Percentiles rank a stretch among this genome's conserved stretches.
Evolutionary conservation across 371 early-diverging fungal genomes (phyloP).

Genomic region (Umbelopsis sp.): DNA sequence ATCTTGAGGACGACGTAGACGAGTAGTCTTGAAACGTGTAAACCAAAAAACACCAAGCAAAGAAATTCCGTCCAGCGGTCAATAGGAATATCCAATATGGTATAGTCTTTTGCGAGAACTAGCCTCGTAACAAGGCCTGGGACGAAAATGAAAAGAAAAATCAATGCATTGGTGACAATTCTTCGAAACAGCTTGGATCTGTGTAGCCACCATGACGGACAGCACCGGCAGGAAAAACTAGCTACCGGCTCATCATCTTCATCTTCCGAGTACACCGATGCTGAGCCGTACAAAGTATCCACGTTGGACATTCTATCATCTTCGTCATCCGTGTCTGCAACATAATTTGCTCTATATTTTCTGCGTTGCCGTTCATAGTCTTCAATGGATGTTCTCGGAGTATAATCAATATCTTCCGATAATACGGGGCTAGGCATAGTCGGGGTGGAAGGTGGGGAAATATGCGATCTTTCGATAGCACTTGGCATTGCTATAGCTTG

Average conservation of each 20-base stretch:
- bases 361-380: slow-evolving; percentile 3
- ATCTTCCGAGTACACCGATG: not conserved
- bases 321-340: slow-evolving; percentile 5
- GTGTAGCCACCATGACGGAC: slow-evolving; percentile 2
- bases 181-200: not conserved
- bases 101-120: not conserved
- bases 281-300: slow-evolving; percentile 4
- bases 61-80: slow-evolving; percentile 11
- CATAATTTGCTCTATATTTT: not conserved
- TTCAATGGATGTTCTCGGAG: slow-evolving; percentile 14
- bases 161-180: not conserved
- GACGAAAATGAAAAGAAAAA: slow-evolving; percentile 1
- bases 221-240: slow-evolving; percentile 8
- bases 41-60: not conserved
- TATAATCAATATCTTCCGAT: slow-evolving; percentile 14
- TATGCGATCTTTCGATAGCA: not conserved
- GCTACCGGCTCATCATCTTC: not conserved
- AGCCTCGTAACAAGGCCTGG: not conserved
- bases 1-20: not conserved
- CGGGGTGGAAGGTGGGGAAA: not conserved
- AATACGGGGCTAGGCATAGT: not conserved
- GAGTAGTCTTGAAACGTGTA: not conserved
- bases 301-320: slow-evolving; percentile 13
- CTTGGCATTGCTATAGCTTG: not conserved
- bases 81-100: not conserved